phyloP scores from a whole-genome alignment of 164 flowering plant species.

The Tetrastigma voinierianum region DNA sequence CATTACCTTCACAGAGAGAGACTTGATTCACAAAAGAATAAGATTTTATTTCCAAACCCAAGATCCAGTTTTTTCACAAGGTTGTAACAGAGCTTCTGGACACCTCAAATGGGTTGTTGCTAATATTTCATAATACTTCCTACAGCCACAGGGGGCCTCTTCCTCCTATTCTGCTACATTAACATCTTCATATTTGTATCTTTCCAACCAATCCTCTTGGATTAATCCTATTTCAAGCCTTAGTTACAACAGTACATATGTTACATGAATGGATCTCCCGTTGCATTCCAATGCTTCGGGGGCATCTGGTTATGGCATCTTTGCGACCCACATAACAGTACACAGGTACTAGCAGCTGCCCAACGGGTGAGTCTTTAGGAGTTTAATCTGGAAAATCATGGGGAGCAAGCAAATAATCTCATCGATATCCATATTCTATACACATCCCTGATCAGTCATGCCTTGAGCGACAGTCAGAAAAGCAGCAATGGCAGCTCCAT shows the following conservation, averaged over 20 bases:
- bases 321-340: no score
- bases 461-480: conserved; percentile 79
- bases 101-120: background rate
- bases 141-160: conserved; percentile 1
- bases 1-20: no score
- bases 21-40: no score
- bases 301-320: no score
- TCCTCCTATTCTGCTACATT: conserved; percentile 8
- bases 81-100: no score
- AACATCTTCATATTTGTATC: background rate
- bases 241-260: conserved; percentile 5
- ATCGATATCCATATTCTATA: conserved; percentile 32
- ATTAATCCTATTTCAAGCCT: background rate
- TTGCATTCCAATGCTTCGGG: background rate
- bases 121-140: background rate
- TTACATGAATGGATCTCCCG: conserved; percentile 10
- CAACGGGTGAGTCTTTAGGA: no score
- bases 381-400: no score
- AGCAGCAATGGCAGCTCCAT: conserved; percentile 82
- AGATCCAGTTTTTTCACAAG: background rate
- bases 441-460: conserved; percentile 96
- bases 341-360: no score
- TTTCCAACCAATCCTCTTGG: background rate
- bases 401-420: background rate
- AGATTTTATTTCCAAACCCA: background rate